These are phyloP conservation scores for Ophiocordyceps camponoti-leonardi DNA, from an alignment of 2,329 filamentous ascomycete genomes.

Conservation along the genomic window DNA sequence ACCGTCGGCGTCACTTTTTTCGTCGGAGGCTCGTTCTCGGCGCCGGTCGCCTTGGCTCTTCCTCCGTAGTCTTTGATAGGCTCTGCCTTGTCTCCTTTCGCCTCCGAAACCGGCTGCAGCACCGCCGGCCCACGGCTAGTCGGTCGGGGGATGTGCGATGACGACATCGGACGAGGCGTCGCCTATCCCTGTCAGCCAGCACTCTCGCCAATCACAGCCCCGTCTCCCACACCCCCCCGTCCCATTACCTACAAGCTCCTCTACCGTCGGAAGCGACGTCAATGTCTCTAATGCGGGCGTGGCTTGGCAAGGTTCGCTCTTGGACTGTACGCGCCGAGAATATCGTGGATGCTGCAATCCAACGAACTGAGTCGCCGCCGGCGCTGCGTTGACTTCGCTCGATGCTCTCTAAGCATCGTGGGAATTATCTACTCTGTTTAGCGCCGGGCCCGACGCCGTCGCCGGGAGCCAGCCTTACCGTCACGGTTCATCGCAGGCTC, in stretches of 20 bases:
- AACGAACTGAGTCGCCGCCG: conserved; percentile 4
- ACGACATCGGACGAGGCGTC: conserved; percentile 3
- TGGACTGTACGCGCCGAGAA: conserved; percentile 27
- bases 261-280: background rate
- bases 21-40: conserved; percentile 4
- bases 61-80: background rate
- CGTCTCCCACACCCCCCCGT: background rate
- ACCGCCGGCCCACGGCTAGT: conserved; percentile 3
- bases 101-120: conserved; percentile 2
- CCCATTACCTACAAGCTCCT: conserved; percentile 1
- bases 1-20: conserved; percentile 1
- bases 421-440: conserved; percentile 6
- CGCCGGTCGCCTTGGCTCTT: background rate
- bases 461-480: conserved; percentile 4
- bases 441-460: background rate
- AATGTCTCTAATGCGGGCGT: conserved; percentile 8
- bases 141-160: conserved; percentile 11
- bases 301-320: conserved; percentile 23
- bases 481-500: background rate
- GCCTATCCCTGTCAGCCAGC: conserved; percentile 5
- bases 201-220: background rate
- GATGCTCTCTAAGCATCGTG: conserved; percentile 7
- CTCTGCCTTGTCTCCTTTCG: background rate
- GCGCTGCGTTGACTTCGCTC: conserved; percentile 4
- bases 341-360: conserved; percentile 18